Conservation (phyloP, 805 yeast species). For the Millerozyma acaciae region DNA sequence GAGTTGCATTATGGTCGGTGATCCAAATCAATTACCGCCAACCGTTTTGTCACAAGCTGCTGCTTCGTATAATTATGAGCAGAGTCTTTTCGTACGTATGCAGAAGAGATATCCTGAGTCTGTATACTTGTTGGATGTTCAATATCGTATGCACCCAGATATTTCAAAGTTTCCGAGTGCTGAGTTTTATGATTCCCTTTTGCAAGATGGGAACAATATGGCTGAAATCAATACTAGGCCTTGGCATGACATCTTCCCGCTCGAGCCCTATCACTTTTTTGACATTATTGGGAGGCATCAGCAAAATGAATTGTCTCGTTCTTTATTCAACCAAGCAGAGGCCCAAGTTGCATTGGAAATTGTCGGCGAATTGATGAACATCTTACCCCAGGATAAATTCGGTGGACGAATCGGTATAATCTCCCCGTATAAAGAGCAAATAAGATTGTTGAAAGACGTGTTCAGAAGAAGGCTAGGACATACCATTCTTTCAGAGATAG, state of each 20-base stretch:
- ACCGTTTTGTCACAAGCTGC: constrained; percentile 91
- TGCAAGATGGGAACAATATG: constrained; percentile 81
- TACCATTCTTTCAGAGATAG: constrained; percentile 60
- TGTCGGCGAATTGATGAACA: constrained; percentile 45
- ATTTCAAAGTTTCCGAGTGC: constrained; percentile 83
- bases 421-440: constrained; percentile 93
- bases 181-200: constrained; percentile 70
- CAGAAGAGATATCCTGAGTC: constrained; percentile 59
- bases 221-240: constrained; percentile 51
- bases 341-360: constrained; percentile 71
- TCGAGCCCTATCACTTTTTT: constrained; percentile 78
- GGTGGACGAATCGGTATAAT: constrained; percentile 80
- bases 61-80: constrained; percentile 74
- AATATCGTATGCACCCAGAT: constrained; percentile 96
- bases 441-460: constrained; percentile 49
- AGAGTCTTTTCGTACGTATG: constrained; percentile 92
- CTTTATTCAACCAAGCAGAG: constrained; percentile 68
- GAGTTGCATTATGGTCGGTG: constrained; percentile 95
- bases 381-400: constrained; percentile 51
- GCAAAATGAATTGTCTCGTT: constrained; percentile 60
- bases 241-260: constrained; percentile 64
- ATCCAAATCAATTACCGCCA: constrained; percentile 97
- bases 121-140: constrained; percentile 77
- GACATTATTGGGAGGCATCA: constrained; percentile 62
- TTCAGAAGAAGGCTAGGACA: constrained; percentile 64